Base-by-base conservation (phyloP, 805 yeast species). In the Lipomyces chichibuensis region DNA sequence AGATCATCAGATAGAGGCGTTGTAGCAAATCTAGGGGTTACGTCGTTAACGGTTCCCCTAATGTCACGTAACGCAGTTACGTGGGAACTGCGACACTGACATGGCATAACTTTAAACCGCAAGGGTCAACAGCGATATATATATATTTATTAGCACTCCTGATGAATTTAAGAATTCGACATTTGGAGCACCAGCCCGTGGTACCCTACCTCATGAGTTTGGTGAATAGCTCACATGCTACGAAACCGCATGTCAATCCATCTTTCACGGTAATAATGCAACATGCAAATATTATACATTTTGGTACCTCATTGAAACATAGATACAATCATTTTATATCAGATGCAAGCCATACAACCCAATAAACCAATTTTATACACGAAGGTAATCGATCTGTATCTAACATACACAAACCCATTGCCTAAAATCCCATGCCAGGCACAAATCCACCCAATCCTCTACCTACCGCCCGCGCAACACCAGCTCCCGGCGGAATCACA, bases 381-480 rank as follows among this genome's bases (percentile, higher is more conserved):
- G 49, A 43, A 43, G 49, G 23, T n/a, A 43, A 43, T 17, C 20
- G 11, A 13, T 43, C 49, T 43, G 49, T 43, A n/a, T 17, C 29
- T 29, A 46, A 29, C 61, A 4, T 65, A 32, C 49, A 43, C 49
- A 17, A 3, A 8, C 49, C 49, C 20, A 8, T 62, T 56, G 39
- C 65, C 63, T 54, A 63, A 52, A 61, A 66, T 49, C 62, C 66
- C 66, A 66, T 59, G 69, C 77, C 67, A 70, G 74, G 69, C 61
- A 73, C 65, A 59, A 73, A 65, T 2, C 73, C 76, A 1, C 75
- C 67, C 23, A 71, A 66, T 59, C 77, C 72, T 65, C 78, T 60
- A 57, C 77, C 71, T 62, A 78, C 73, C 63, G 80, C 71, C 69
- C 79, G 62, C 62, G 78, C 73, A 72, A 63, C 66, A 65, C 80